phyloP scores from a whole-genome alignment of 345 rosid genomes.

The Gynandropsis gynandra region DNA sequence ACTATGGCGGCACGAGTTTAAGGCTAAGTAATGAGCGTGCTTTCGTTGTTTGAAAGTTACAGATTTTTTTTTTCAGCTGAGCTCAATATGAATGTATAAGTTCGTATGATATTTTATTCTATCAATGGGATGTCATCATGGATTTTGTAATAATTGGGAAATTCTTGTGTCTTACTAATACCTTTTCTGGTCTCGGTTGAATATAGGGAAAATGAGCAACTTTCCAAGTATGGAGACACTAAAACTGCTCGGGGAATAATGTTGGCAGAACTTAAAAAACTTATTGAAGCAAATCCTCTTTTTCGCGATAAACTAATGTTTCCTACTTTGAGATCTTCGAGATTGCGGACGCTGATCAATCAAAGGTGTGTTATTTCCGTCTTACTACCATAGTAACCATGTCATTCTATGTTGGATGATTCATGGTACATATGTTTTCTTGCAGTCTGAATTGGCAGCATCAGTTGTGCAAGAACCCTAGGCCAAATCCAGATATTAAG shows the following conservation, averaged over 20 bases:
- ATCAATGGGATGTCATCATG: constrained; percentile 4
- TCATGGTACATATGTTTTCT: constrained; percentile 17
- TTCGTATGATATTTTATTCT: constrained; percentile 9
- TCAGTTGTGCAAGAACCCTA: constrained; percentile 79
- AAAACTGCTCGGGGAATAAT: constrained; percentile 64
- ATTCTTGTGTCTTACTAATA: not conserved
- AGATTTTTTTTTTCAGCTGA: not conserved
- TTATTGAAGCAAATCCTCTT: constrained; percentile 73
- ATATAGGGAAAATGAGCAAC: constrained; percentile 74
- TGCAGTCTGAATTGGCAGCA: constrained; percentile 87
- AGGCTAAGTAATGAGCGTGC: not conserved
- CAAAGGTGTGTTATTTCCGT: constrained; percentile 49
- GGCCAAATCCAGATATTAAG: constrained; percentile 73
- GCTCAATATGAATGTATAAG: constrained; percentile 2
- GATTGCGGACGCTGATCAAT: constrained; percentile 72
- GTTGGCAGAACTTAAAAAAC: constrained; percentile 62
- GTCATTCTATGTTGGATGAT: not conserved
- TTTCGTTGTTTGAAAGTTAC: constrained; percentile 3
- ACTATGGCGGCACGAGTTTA: not conserved
- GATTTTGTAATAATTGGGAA: constrained; percentile 1
- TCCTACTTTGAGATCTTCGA: constrained; percentile 59
- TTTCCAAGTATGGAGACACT: constrained; percentile 75
- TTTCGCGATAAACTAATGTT: constrained; percentile 68
- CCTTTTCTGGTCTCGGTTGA: constrained; percentile 8
- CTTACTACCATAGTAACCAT: not conserved